Conservation (phyloP, 73 alveolate species). For the Tetrahymena borealis region DNA sequence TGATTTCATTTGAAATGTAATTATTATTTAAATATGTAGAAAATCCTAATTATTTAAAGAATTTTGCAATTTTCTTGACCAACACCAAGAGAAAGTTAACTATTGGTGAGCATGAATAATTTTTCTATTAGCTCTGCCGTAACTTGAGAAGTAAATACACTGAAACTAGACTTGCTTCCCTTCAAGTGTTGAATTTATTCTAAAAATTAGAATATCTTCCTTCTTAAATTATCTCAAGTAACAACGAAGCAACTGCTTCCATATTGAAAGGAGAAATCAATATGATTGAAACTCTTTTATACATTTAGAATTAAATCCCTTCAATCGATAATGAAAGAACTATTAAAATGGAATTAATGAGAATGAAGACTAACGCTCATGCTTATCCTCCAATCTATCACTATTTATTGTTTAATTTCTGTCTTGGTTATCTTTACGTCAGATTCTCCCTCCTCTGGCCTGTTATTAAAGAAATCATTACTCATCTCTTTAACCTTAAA, state of each 20-base stretch:
- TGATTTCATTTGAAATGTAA: neutral
- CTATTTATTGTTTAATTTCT: neutral
- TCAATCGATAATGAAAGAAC: neutral
- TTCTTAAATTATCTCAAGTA: neutral
- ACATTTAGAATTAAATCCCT: neutral
- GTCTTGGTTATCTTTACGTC: neutral
- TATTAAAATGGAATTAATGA: neutral
- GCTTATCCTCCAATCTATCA: neutral
- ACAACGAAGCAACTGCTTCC: neutral
- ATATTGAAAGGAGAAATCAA: neutral
- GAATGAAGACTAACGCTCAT: neutral
- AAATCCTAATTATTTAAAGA: neutral
- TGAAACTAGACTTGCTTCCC: neutral
- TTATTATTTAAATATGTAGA: neutral
- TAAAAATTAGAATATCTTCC: neutral
- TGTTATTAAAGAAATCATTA: neutral
- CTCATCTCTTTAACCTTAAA: neutral
- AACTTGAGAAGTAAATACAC: neutral
- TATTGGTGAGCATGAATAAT: neutral
- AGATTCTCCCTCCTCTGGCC: neutral
- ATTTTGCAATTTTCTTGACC: neutral
- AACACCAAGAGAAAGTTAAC: neutral
- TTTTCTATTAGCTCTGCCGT: neutral
- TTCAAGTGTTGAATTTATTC: neutral
- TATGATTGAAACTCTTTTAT: neutral